Evolutionary conservation across 768 basidiomycete species (phyloP).

Genomic region (Pisolithus tinctorius): DNA sequence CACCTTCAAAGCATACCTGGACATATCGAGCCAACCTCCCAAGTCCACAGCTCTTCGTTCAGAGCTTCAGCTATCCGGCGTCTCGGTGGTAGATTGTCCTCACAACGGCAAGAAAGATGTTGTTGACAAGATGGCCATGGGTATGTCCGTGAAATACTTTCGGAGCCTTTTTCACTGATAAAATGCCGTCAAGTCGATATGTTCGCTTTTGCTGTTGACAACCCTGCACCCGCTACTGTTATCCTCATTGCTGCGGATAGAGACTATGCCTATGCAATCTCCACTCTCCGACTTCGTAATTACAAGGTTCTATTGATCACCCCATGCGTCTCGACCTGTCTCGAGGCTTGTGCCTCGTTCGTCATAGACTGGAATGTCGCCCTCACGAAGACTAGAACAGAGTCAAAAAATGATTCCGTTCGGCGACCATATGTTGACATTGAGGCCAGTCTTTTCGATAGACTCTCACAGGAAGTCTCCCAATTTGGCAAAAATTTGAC

Average conservation of each 20-base stretch:
- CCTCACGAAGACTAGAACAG: slow-evolving; percentile 28
- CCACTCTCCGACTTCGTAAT: slow-evolving; percentile 45
- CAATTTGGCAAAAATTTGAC: slow-evolving; percentile 9
- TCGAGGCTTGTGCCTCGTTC: slow-evolving; percentile 49
- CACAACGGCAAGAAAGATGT: slow-evolving; percentile 30
- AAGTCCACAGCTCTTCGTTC: slow-evolving; percentile 32
- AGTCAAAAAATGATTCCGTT: slow-evolving; percentile 9
- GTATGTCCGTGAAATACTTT: slow-evolving; percentile 16
- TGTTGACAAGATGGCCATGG: slow-evolving; percentile 43
- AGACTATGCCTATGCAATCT: slow-evolving; percentile 58
- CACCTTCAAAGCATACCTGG: slow-evolving; percentile 49
- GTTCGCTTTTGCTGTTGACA: slow-evolving; percentile 58
- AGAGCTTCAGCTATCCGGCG: slow-evolving; percentile 39
- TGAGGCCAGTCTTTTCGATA: slow-evolving; percentile 15
- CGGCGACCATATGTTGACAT: slow-evolving; percentile 22
- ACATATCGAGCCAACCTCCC: slow-evolving; percentile 33
- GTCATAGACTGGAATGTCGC: slow-evolving; percentile 45
- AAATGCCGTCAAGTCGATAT: slow-evolving; percentile 46
- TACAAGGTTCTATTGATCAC: slow-evolving; percentile 48
- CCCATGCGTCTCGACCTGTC: slow-evolving; percentile 33
- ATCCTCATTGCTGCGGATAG: slow-evolving; percentile 62
- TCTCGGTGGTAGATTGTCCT: slow-evolving; percentile 33
- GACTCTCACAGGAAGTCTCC: slow-evolving; percentile 18
- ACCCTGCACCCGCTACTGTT: slow-evolving; percentile 44
- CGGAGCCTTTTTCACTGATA: too few species aligned